Evolutionary conservation across 768 basidiomycete genomes (phyloP).

Genomic region (Russula virescens): DNA sequence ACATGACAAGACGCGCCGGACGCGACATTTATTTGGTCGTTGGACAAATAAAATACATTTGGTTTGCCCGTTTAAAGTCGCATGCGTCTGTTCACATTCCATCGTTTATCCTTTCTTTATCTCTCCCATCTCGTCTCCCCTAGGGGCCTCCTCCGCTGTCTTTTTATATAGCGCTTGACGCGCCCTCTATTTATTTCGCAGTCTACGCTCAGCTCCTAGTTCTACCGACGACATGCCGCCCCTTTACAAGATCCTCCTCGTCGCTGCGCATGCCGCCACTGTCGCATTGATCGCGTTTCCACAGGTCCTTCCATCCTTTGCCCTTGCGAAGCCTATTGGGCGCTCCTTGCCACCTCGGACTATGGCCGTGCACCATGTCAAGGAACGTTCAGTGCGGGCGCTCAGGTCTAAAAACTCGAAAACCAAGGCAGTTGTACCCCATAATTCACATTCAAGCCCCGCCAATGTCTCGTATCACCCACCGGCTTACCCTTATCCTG

Average conservation of each 20-base stretch:
- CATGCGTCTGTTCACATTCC: constrained; percentile 10
- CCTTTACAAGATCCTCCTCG: constrained; percentile 35
- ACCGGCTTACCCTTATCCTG: not conserved
- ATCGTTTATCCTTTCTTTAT: constrained; percentile 7
- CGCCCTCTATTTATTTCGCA: constrained; percentile 28
- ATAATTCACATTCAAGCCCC: not conserved
- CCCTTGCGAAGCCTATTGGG: constrained; percentile 29
- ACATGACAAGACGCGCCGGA: constrained; percentile 11
- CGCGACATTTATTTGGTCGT: constrained; percentile 20
- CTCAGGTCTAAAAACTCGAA: constrained; percentile 15
- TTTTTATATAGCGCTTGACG: constrained; percentile 17
- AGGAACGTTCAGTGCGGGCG: constrained; percentile 19
- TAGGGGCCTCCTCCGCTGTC: not conserved
- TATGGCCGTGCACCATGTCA: constrained; percentile 23
- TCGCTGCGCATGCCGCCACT: constrained; percentile 38
- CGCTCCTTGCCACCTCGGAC: constrained; percentile 22
- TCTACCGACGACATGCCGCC: constrained; percentile 30
- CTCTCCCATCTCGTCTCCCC: not conserved
- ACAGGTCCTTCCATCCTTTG: constrained; percentile 21
- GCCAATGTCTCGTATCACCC: constrained; percentile 2
- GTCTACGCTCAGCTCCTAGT: constrained; percentile 22
- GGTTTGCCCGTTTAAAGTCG: constrained; percentile 6
- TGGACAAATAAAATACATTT: constrained; percentile 11
- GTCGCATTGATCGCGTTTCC: constrained; percentile 35
- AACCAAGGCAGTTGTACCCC: not conserved